Evolutionary conservation across 495 filamentous ascomycete genomes (phyloP).

Genomic region (Aspergillus kassunensis): DNA sequence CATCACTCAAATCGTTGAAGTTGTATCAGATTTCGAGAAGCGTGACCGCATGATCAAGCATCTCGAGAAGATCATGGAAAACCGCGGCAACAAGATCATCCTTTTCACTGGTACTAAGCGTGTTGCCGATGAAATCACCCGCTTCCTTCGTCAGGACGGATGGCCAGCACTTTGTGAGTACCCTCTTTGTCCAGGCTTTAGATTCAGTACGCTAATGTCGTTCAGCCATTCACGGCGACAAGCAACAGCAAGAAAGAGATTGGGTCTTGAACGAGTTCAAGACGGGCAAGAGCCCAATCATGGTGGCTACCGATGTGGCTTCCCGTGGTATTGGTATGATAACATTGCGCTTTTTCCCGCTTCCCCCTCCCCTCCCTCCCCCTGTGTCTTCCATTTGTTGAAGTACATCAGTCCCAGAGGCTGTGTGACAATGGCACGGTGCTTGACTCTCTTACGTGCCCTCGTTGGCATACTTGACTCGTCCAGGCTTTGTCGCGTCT

Average conservation of each 20-base stretch:
- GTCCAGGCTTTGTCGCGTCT: slow-evolving; percentile 79
- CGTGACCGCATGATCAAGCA: slow-evolving; percentile 96
- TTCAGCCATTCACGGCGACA: slow-evolving; percentile 95
- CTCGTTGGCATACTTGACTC: slow-evolving; percentile 71
- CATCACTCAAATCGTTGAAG: slow-evolving; percentile 95
- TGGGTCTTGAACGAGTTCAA: slow-evolving; percentile 99
- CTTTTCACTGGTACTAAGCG: slow-evolving; percentile 99
- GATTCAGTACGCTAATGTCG: slow-evolving; percentile 49
- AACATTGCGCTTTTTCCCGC: slow-evolving; percentile 50
- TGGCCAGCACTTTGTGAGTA: slow-evolving; percentile 95
- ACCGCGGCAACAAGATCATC: slow-evolving; percentile 86
- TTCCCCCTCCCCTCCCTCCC: slow-evolving; percentile 33
- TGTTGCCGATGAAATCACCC: slow-evolving; percentile 96
- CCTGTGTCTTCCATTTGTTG: slow-evolving; percentile 29
- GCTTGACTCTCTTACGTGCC: slow-evolving; percentile 77
- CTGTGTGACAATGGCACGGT: slow-evolving; percentile 72
- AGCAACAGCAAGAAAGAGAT: slow-evolving; percentile 98
- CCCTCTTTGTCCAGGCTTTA: not conserved
- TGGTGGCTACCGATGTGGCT: slow-evolving; percentile 96
- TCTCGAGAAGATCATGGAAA: slow-evolving; percentile 96
- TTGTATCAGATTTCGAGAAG: slow-evolving; percentile 95
- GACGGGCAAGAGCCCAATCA: slow-evolving; percentile 82
- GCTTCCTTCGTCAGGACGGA: slow-evolving; percentile 97
- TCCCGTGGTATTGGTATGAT: slow-evolving; percentile 99
- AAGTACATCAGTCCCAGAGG: slow-evolving; percentile 45